Evolutionary conservation across 495 filamentous ascomycete genomes (phyloP).

Genomic region (Penicillium steckii): DNA sequence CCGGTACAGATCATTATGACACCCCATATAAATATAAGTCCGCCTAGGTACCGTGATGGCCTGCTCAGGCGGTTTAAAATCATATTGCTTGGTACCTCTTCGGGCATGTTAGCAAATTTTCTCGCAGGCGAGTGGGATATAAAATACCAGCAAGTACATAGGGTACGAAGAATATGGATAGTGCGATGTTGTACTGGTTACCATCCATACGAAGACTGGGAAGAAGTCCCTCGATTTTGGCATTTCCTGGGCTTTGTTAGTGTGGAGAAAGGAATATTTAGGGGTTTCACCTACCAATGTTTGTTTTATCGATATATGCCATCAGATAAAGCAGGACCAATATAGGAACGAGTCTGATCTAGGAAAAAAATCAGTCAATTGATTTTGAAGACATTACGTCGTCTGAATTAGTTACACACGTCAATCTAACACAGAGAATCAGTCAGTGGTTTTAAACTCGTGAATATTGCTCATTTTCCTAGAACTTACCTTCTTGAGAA

Average conservation of each 20-base stretch:
- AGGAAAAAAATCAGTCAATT: not conserved
- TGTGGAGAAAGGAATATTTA: not conserved
- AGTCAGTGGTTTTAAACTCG: not conserved
- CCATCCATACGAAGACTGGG: conserved; percentile 4
- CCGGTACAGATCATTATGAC: conserved; percentile 45
- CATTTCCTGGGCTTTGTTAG: conserved; percentile 12
- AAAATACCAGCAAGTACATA: conserved; percentile 24
- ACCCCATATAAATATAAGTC: conserved; percentile 36
- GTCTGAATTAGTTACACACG: not conserved
- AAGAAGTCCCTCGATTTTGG: conserved; percentile 21
- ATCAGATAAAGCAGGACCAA: conserved; percentile 9
- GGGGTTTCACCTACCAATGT: not conserved
- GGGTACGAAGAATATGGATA: conserved; percentile 39
- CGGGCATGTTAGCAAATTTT: not conserved
- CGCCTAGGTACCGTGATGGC: conserved; percentile 17
- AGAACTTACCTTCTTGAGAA: conserved; percentile 11
- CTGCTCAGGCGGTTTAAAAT: conserved; percentile 16
- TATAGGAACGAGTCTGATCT: conserved; percentile 9
- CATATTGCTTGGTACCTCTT: conserved; percentile 29
- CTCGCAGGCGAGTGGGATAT: not conserved
- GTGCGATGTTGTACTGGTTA: conserved; percentile 31
- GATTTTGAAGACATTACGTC: not conserved
- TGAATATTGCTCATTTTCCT: not conserved
- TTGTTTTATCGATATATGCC: conserved; percentile 6
- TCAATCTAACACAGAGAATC: not conserved